Conservation (phyloP, 2,329 filamentous ascomycete species). For the Fusarium sp. region DNA sequence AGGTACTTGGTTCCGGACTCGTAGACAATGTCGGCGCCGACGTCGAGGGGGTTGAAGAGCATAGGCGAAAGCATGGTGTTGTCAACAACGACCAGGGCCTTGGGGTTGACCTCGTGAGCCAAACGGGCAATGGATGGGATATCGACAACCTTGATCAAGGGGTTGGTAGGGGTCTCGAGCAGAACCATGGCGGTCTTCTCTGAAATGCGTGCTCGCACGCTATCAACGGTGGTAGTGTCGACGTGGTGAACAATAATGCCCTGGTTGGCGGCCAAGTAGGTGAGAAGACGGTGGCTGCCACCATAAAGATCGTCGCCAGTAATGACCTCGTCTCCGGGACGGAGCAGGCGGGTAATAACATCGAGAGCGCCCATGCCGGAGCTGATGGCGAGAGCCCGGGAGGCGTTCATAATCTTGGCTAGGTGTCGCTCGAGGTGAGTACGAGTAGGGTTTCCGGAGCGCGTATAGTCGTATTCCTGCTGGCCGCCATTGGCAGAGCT, state of each 20-base stretch:
- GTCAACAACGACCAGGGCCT: slow-evolving; percentile 89
- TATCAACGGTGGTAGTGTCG: slow-evolving; percentile 85
- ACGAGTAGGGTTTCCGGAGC: slow-evolving; percentile 95
- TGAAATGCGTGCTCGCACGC: slow-evolving; percentile 75
- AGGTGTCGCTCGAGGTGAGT: slow-evolving; percentile 96
- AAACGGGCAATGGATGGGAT: slow-evolving; percentile 81
- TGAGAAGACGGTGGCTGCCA: slow-evolving; percentile 92
- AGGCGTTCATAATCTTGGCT: slow-evolving; percentile 98
- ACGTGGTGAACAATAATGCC: slow-evolving; percentile 96
- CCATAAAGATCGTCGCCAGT: slow-evolving; percentile 98
- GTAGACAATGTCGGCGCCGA: slow-evolving; percentile 96
- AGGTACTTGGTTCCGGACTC: slow-evolving; percentile 98
- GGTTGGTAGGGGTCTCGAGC: slow-evolving; percentile 96
- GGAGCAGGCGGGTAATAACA: slow-evolving; percentile 90
- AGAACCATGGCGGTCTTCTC: slow-evolving; percentile 94
- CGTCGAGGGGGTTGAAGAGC: slow-evolving; percentile 91
- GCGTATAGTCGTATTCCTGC: slow-evolving; percentile 96
- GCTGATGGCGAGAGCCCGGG: slow-evolving; percentile 89
- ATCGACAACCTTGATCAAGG: slow-evolving; percentile 97
- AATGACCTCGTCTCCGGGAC: slow-evolving; percentile 95
- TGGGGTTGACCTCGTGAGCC: slow-evolving; percentile 81
- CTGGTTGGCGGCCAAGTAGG: slow-evolving; percentile 88
- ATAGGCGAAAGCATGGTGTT: slow-evolving; percentile 99
- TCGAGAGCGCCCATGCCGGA: slow-evolving; percentile 98
- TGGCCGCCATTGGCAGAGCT: slow-evolving; percentile 80